These are phyloP conservation scores for Cystofilobasidium capitatum DNA, from an alignment of 768 basidiomycete species.

Conservation along the genomic window DNA sequence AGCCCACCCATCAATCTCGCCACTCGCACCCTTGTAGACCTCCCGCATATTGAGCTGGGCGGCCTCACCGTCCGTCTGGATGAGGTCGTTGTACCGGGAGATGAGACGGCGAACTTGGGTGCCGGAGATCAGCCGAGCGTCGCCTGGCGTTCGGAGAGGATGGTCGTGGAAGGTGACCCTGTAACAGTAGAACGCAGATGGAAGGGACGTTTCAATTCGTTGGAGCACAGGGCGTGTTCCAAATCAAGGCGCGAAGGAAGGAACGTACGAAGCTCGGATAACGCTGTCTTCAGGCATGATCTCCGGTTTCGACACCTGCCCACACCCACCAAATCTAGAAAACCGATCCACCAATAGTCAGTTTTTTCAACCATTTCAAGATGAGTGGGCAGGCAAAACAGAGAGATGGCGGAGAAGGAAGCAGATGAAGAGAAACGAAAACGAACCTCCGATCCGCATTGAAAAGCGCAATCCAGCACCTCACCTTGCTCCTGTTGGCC, in stretches of 20 bases:
- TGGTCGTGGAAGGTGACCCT: background rate
- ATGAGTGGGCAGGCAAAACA: background rate
- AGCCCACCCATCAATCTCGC: slow-evolving; percentile 3
- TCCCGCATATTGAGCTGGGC: slow-evolving; percentile 4
- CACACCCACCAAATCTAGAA: slow-evolving; percentile 19
- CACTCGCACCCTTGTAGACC: background rate
- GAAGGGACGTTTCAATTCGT: background rate
- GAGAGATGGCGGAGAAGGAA: background rate
- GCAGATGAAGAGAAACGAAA: background rate
- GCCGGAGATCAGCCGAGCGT: slow-evolving; percentile 8
- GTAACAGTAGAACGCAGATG: background rate
- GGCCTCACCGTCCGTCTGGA: slow-evolving; percentile 8
- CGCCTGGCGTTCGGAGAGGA: slow-evolving; percentile 1
- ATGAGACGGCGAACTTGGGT: slow-evolving; percentile 3
- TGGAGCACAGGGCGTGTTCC: background rate
- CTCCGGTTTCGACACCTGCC: slow-evolving; percentile 14
- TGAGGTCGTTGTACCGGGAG: slow-evolving; percentile 5
- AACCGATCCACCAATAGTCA: no score
- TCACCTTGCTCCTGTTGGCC: background rate
- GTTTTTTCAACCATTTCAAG: no score
- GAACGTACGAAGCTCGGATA: slow-evolving; percentile 2
- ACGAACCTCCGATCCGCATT: slow-evolving; percentile 13
- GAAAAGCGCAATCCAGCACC: background rate
- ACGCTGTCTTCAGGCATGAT: slow-evolving; percentile 20
- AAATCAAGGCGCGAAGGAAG: background rate